Base-by-base conservation (phyloP, 768 basidiomycete species). In the Trametes cubensis region DNA sequence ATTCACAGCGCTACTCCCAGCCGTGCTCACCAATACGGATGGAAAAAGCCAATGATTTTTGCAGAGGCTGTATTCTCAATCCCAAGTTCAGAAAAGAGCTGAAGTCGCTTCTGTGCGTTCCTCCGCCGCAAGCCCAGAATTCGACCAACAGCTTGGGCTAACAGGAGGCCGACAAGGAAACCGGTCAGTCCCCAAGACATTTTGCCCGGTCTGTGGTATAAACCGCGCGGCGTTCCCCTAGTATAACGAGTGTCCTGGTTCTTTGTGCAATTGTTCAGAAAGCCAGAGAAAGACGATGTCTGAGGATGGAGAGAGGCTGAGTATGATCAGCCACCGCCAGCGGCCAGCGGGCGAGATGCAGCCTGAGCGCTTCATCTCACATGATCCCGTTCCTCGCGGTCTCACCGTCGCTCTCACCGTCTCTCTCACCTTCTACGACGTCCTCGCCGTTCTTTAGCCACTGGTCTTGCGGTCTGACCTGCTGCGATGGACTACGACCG, bases 1-100 rank as follows among this genome's bases (percentile, higher is more conserved):
- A 39, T 59, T 39, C 58, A 3, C 25, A 30, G 41, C 25, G 48
- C 15, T 11, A 50, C 23, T 47, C 20, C 4, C 18, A 6, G 26
- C 15, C 15, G 20, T 30, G 70, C 85, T 76, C 68, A 95, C 95
- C 95, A 98, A 72, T 95, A 98, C 0, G 95, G 95, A 78, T 98
- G 95, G 72, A 97, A 96, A 77, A 95, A 90, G 0, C 90, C 95
- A 2, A 95, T 78, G 20, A 95, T 74, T 48, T 69, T 76, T 61
- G 68, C 72, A 20, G 39, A 11, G n/a, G 38, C 20, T 2, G 25
- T 26, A 20, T 53, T 23, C 17, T 60, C 58, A 0, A 60, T 34
- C 0, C 55, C 58, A 5, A 64, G 55, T 0, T n/a, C 34, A 1
- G 54, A 34, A 14, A 64, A 39, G 13, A 64, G 23, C 34, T 46